These are phyloP conservation scores for Metarhizium sp. DNA, from an alignment of 2,329 filamentous ascomycete species.

Conservation along the genomic window DNA sequence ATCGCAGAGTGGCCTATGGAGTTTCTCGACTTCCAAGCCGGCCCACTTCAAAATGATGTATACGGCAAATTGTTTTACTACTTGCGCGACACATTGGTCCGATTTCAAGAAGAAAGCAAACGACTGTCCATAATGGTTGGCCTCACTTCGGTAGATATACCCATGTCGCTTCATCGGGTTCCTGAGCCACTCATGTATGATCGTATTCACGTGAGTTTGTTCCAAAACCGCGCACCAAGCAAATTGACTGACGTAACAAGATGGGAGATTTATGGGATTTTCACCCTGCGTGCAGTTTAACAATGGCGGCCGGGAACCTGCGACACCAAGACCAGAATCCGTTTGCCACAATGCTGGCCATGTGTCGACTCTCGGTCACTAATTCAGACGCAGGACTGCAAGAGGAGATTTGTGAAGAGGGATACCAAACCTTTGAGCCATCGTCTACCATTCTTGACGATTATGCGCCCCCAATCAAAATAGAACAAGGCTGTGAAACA, in stretches of 20 bases:
- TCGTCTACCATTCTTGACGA: not conserved
- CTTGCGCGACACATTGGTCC: constrained; percentile 11
- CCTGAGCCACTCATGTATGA: constrained; percentile 4
- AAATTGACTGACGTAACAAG: constrained; percentile 5
- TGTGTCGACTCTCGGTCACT: constrained; percentile 8
- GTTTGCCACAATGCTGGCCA: constrained; percentile 13
- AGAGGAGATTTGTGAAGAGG: not conserved
- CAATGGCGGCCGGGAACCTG: constrained; percentile 9
- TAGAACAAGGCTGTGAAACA: not conserved
- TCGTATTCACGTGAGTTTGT: constrained; percentile 10
- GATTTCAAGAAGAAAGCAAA: constrained; percentile 10
- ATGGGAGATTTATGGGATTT: constrained; percentile 11
- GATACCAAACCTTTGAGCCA: not conserved
- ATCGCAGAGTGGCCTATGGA: constrained; percentile 19
- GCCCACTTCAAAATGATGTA: constrained; percentile 13
- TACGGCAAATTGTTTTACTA: constrained; percentile 21
- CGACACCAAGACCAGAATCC: constrained; percentile 16
- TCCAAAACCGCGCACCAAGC: no score
- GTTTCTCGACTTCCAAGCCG: constrained; percentile 10
- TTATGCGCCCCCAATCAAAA: not conserved
- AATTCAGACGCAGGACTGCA: not conserved
- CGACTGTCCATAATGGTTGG: not conserved
- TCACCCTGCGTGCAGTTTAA: constrained; percentile 3
- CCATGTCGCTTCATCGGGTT: not conserved
- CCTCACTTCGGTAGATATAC: not conserved